These are phyloP conservation scores for Starmerella asiatica DNA, from an alignment of 805 yeast genomes.

Conservation along the genomic window DNA sequence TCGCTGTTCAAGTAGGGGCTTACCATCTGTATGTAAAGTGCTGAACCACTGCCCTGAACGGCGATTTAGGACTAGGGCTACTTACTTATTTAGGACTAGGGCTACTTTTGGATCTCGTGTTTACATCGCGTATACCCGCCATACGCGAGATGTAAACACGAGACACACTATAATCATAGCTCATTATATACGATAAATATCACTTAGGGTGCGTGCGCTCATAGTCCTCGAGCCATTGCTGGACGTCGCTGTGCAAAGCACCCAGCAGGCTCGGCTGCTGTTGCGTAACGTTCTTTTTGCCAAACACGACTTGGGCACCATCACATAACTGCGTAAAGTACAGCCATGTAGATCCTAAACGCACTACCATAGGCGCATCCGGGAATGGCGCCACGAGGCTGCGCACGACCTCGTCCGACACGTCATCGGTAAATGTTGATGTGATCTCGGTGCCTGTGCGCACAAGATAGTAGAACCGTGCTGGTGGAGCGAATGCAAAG, in stretches of 20 bases:
- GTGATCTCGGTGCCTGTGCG: constrained; percentile 1
- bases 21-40: too few species aligned
- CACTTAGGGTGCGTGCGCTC: not conserved
- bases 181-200: too few species aligned
- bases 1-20: constrained; percentile 31
- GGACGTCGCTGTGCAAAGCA: constrained; percentile 14
- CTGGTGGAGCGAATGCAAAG: constrained; percentile 20
- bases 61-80: too few species aligned
- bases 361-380: constrained; percentile 5
- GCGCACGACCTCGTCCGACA: constrained; percentile 5
- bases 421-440: constrained; percentile 10
- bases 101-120: too few species aligned
- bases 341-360: constrained; percentile 16
- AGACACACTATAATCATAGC: too few species aligned
- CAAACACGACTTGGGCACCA: constrained; percentile 11
- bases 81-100: too few species aligned
- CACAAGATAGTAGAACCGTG: constrained; percentile 14
- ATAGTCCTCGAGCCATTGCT: constrained; percentile 15
- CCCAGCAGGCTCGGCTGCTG: constrained; percentile 12
- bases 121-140: too few species aligned
- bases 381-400: constrained; percentile 2
- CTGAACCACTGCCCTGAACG: too few species aligned
- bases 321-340: constrained; percentile 4
- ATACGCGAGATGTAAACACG: too few species aligned
- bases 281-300: constrained; percentile 9